phyloP scores from a whole-genome alignment of 2,329 filamentous ascomycete genomes.

The Fusarium chaquense region DNA sequence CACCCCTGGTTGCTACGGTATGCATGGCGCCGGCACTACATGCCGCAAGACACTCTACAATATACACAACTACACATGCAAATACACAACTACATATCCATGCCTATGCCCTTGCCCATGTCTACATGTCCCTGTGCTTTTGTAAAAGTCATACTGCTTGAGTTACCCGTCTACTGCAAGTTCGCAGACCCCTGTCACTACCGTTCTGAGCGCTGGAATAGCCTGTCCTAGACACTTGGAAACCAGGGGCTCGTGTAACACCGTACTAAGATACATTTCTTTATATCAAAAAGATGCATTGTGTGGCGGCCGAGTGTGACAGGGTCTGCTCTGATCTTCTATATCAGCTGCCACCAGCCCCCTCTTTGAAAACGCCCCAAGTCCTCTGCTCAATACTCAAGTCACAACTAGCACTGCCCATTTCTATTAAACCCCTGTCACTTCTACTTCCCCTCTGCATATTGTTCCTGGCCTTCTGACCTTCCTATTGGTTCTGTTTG shows the following conservation, averaged over 20 bases:
- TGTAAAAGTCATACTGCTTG: not conserved
- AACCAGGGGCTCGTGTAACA: conserved; percentile 14
- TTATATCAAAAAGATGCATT: not conserved
- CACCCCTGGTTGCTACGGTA: not conserved
- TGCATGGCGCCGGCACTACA: not conserved
- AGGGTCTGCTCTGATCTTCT: not conserved
- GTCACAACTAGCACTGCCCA: not conserved
- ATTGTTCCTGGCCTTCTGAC: not conserved
- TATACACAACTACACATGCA: not conserved
- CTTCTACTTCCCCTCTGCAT: not conserved
- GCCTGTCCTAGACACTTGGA: conserved; percentile 5
- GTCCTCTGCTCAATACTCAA: not conserved
- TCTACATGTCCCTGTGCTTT: not conserved
- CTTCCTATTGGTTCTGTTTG: conserved; percentile 4
- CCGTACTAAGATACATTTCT: not conserved
- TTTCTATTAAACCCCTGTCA: not conserved
- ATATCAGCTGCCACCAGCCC: conserved; percentile 24
- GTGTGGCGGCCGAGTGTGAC: not conserved
- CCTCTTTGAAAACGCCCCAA: not conserved
- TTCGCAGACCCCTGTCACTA: conserved; percentile 16
- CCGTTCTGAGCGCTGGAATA: conserved; percentile 8
- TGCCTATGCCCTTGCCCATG: not conserved
- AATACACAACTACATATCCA: not conserved
- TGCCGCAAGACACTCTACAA: not conserved
- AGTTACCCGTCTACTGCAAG: conserved; percentile 10